phyloP scores from a whole-genome alignment of 495 filamentous ascomycete species.

The Tuber borchii region DNA sequence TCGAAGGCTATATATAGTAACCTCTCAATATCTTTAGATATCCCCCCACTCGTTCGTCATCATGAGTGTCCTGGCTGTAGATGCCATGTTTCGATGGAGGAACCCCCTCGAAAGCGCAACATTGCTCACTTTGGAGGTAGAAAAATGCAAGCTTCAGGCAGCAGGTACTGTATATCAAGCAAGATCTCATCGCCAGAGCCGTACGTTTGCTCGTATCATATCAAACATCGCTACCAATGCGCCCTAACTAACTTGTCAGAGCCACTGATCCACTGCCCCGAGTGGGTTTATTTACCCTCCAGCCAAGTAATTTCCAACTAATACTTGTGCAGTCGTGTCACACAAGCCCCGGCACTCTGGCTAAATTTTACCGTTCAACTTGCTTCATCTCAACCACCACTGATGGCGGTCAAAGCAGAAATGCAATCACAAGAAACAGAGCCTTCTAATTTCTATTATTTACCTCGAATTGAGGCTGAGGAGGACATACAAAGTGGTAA shows the following conservation, averaged over 20 bases:
- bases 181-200: background rate
- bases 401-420: too few relatives aligned
- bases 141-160: background rate
- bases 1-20: background rate
- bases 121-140: too few relatives aligned
- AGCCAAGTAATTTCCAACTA: background rate
- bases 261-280: background rate
- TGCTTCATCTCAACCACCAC: too few relatives aligned
- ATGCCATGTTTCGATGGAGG: too few relatives aligned
- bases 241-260: background rate
- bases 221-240: background rate
- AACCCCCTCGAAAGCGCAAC: background rate
- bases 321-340: too few relatives aligned
- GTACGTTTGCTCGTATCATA: background rate
- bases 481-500: too few relatives aligned
- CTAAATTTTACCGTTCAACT: too few relatives aligned
- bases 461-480: too few relatives aligned
- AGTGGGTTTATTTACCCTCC: background rate
- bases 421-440: too few relatives aligned
- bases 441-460: too few relatives aligned
- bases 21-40: background rate
- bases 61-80: background rate
- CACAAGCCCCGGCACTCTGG: too few relatives aligned
- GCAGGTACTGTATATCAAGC: background rate
- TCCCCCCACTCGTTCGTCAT: background rate